Evolutionary conservation across 352 stramenopile genomes (phyloP).

Genomic region (Globisporangium camurandrum): DNA sequence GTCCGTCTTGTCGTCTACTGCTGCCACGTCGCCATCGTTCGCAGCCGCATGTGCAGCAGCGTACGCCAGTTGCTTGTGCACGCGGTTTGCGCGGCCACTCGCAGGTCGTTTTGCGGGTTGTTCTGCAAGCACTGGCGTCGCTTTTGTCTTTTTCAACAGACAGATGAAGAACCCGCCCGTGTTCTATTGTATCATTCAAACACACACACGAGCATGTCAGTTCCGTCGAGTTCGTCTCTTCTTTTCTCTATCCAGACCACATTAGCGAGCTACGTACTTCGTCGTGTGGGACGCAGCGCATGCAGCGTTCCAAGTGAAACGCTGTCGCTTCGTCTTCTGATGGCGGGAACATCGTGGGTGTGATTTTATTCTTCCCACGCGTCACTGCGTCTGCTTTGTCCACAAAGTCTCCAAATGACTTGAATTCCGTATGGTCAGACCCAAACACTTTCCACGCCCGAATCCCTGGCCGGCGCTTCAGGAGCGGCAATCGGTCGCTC

Average conservation of each 20-base stretch:
- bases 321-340: conserved; percentile 53
- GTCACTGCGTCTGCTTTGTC: conserved; percentile 39
- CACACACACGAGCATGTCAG: not conserved
- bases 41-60: not conserved
- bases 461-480: conserved; percentile 86
- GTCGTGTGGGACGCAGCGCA: conserved; percentile 96
- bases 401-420: conserved; percentile 60
- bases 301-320: conserved; percentile 91
- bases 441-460: conserved; percentile 92
- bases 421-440: conserved; percentile 76
- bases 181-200: conserved; percentile 45
- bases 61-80: conserved; percentile 11
- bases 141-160: conserved; percentile 89
- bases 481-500: conserved; percentile 55
- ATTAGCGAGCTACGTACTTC: conserved; percentile 36
- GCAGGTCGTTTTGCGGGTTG: conserved; percentile 10
- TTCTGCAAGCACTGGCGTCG: conserved; percentile 29
- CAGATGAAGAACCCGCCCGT: conserved; percentile 99
- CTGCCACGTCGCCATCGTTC: conserved; percentile 12
- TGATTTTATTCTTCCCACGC: conserved; percentile 76
- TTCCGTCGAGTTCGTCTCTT: too few species aligned
- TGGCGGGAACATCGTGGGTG: conserved; percentile 87
- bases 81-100: conserved; percentile 11
- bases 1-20: not conserved
- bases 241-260: not conserved